Conservation (phyloP, 2,329 filamentous ascomycete genomes). For the Septoria linicola region DNA sequence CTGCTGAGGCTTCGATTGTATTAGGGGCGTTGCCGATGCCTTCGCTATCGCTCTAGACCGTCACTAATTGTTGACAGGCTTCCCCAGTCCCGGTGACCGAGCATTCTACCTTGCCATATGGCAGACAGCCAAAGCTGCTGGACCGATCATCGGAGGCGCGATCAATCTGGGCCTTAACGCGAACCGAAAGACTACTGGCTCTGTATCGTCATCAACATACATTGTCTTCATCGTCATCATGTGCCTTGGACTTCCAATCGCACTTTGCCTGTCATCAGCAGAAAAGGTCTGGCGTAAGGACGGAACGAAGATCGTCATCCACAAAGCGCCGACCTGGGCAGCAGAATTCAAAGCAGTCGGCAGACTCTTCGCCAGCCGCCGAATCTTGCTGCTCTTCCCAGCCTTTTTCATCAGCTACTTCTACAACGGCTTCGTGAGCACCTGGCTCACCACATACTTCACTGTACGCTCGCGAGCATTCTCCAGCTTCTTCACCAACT, state of each 20-base stretch:
- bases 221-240: slow-evolving; percentile 47
- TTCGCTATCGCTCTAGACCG: no score
- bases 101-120: slow-evolving; percentile 49
- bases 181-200: slow-evolving; percentile 42
- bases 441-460: slow-evolving; percentile 51
- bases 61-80: slow-evolving; percentile 50
- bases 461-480: slow-evolving; percentile 49
- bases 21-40: no score
- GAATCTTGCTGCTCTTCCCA: slow-evolving; percentile 43
- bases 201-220: slow-evolving; percentile 41
- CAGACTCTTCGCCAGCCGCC: slow-evolving; percentile 29
- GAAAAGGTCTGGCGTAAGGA: slow-evolving; percentile 45
- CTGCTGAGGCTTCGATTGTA: slow-evolving; percentile 51
- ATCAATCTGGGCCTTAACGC: slow-evolving; percentile 52
- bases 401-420: slow-evolving; percentile 43
- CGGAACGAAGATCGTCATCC: slow-evolving; percentile 40
- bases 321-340: slow-evolving; percentile 27
- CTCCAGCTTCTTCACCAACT: slow-evolving; percentile 45
- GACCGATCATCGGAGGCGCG: slow-evolving; percentile 49
- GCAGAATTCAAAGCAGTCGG: slow-evolving; percentile 42
- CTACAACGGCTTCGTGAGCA: slow-evolving; percentile 47
- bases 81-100: slow-evolving; percentile 42
- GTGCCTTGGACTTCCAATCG: slow-evolving; percentile 40
- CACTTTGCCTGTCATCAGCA: slow-evolving; percentile 42
- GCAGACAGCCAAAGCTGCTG: slow-evolving; percentile 53